Evolutionary conservation across 2,329 filamentous ascomycete genomes (phyloP).

Genomic region (Fusarium austroafricanum): DNA sequence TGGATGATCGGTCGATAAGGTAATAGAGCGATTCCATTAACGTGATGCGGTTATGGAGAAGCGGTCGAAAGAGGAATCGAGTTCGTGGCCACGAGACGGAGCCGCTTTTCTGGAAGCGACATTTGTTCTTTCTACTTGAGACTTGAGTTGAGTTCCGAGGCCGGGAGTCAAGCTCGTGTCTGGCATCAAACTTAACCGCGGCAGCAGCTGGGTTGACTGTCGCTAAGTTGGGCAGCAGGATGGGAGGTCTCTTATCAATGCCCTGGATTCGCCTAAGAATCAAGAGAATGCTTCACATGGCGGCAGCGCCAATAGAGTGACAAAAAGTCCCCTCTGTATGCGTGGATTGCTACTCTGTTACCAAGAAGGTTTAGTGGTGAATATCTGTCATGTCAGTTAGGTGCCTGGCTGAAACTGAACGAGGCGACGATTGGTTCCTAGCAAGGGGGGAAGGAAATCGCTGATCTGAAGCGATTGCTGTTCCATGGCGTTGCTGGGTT

Average conservation of each 20-base stretch:
- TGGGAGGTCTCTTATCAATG: constrained; percentile 34
- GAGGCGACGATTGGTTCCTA: constrained; percentile 2
- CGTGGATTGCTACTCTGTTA: constrained; percentile 11
- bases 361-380: constrained; percentile 10
- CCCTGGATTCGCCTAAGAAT: background rate
- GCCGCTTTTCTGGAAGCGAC: constrained; percentile 39
- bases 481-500: background rate
- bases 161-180: constrained; percentile 31
- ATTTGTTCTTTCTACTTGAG: constrained; percentile 20
- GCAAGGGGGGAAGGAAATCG: constrained; percentile 4
- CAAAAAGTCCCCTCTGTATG: background rate
- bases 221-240: constrained; percentile 30
- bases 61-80: constrained; percentile 35
- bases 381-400: background rate
- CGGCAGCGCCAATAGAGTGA: background rate
- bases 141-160: constrained; percentile 37
- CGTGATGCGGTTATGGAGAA: constrained; percentile 35
- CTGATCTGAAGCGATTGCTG: background rate
- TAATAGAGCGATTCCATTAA: constrained; percentile 24
- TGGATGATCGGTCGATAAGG: constrained; percentile 35
- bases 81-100: constrained; percentile 27
- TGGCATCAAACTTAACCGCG: constrained; percentile 30
- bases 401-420: constrained; percentile 10
- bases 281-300: background rate
- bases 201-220: constrained; percentile 26